Evolutionary conservation across 345 rosid species (phyloP).

Genomic region (Schrenkiella parvula): DNA sequence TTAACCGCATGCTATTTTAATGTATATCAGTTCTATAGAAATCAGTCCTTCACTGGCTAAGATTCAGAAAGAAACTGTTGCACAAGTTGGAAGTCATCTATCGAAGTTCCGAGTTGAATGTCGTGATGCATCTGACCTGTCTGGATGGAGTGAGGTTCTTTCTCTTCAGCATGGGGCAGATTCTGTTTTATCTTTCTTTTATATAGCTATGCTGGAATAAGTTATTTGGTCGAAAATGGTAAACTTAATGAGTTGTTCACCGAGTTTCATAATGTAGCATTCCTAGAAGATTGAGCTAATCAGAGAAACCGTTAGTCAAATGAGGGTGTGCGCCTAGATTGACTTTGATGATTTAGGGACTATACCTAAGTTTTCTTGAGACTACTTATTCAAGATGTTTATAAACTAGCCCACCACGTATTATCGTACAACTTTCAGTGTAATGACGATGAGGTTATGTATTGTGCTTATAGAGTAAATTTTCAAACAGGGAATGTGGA

Average conservation of each 20-base stretch:
- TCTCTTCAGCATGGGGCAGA: conserved; percentile 9
- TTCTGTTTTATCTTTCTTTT: not conserved
- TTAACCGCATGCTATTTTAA: not conserved
- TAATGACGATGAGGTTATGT: not conserved
- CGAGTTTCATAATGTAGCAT: not conserved
- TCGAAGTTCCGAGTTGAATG: conserved; percentile 80
- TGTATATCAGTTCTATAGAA: conserved; percentile 72
- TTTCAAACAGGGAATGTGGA: conserved; percentile 54
- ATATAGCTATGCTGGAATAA: not conserved
- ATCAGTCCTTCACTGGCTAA: conserved; percentile 88
- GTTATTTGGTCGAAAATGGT: conserved; percentile 3
- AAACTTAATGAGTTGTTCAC: not conserved
- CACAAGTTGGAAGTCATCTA: conserved; percentile 74
- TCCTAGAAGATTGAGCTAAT: not conserved
- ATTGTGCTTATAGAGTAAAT: conserved; percentile 16
- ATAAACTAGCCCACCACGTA: not conserved
- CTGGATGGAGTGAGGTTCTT: conserved; percentile 79
- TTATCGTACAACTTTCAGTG: not conserved
- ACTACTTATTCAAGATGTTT: not conserved
- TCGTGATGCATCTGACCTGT: conserved; percentile 81
- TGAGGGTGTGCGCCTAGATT: conserved; percentile 13
- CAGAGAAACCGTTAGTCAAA: not conserved
- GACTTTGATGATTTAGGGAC: not conserved
- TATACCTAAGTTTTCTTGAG: not conserved
- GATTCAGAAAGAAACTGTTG: conserved; percentile 82